Base-by-base conservation (phyloP, 345 rosid genomes). In the Murraya paniculata region DNA sequence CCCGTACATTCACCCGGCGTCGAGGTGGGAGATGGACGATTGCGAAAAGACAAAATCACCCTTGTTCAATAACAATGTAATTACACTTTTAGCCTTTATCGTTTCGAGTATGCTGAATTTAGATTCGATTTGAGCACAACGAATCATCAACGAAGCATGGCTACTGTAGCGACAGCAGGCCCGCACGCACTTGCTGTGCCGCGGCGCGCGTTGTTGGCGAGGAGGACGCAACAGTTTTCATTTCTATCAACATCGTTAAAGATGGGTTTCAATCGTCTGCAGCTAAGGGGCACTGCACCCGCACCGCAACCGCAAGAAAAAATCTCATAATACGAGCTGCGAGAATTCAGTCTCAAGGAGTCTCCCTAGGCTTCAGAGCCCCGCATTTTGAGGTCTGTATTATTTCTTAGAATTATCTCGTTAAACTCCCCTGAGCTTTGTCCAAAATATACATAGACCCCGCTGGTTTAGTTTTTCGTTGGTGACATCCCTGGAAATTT, bases 381-480 rank as follows among this genome's bases (percentile, higher is more conserved):
- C 95, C 97, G 1, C 7, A 78, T 77, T 93, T 95, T 72, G 85
- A 93, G 93, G 97, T 91, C 74, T 45, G 50, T 45, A 45, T 50
- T 50, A 9, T n/a, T 28, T 4, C 7, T 4, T 27, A 9, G 61
- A 24, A n/a, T 9, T 21, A 35, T 35, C 5, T 65, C 6, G 4
- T 35, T 21, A 35, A 9, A 27, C 36, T 45, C 28, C 57, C n/a
- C 73, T 27, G 31, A 7, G 16, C 13, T 25, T n/a, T 22, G 27
- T 24, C 19, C 38, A 31, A 64, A 16, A 28, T 19, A 53, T 62
- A 30, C n/a, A 64, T 5, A 64, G n/a, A 19, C 68, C 3, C 22
- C 25, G 9, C 61, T 2, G 9, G 4, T 27, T 28, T 19, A 4
- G 10, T 4, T 64, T 28, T 64, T 28, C 22, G 35, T 64, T 9